Percentiles rank a stretch among this genome's conserved stretches.
Evolutionary conservation across 192 early-diverging fungal species (phyloP).

Genomic region (Neocallimastix lanati): DNA sequence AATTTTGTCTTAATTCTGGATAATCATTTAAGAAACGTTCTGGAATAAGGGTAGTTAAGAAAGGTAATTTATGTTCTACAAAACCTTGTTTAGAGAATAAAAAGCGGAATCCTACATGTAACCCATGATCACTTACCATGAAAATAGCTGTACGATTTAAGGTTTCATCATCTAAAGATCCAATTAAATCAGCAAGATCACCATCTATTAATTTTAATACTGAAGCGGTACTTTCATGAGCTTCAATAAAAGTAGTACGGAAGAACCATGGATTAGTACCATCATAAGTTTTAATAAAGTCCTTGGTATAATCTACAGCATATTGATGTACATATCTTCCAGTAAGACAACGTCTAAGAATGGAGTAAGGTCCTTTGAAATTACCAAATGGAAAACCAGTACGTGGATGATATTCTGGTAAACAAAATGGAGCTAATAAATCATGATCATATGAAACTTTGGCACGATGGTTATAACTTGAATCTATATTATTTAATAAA

Average conservation of each 20-base stretch:
- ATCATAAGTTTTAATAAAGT: background rate
- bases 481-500: no score
- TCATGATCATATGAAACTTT: constrained; percentile 22
- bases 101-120: constrained; percentile 21
- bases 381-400: constrained; percentile 27
- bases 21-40: background rate
- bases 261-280: constrained; percentile 9
- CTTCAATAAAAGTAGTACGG: constrained; percentile 18
- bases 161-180: constrained; percentile 9
- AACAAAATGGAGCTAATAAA: constrained; percentile 28
- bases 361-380: constrained; percentile 20
- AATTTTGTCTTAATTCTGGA: background rate
- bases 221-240: constrained; percentile 18
- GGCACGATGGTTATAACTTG: no score
- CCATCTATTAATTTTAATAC: constrained; percentile 13
- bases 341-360: constrained; percentile 13
- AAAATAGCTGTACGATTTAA: constrained; percentile 10
- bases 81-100: constrained; percentile 14
- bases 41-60: constrained; percentile 15
- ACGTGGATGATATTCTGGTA: constrained; percentile 24
- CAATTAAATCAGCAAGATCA: constrained; percentile 12
- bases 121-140: constrained; percentile 19
- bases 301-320: constrained; percentile 15
- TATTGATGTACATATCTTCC: constrained; percentile 16
- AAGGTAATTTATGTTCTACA: constrained; percentile 20